Evolutionary conservation across 2,329 filamentous ascomycete species (phyloP), one percentile per base, ranked within the genome.

Genomic region (Neonectria coccinea): DNA sequence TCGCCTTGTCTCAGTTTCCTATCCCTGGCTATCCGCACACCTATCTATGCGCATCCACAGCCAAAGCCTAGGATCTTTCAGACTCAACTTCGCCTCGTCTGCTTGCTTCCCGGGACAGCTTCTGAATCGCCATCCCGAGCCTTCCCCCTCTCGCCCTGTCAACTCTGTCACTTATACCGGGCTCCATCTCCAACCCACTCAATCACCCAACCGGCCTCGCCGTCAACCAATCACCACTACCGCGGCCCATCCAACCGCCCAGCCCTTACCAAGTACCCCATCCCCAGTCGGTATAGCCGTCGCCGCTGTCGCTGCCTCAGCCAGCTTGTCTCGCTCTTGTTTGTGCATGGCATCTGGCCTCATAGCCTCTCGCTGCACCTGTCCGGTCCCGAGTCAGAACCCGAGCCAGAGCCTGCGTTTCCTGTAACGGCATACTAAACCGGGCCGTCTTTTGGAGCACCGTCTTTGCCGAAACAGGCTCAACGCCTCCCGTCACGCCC

Each of bases 161-260:
- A 47, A 57, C 62, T 64, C 29, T 42, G 33, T 41, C 36, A 64
- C 51, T 59, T 64, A 64, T 44, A 59, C 42, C 61, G 61, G 51
- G 51, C 27, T 59, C 61, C 56, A 59, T 61, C 53, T 25, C 47
- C 57, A 60, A 64, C 47, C 57, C 62, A 61, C 62, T 57, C 56
- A 52, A 22, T 50, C 47, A 54, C 22, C 54, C 52, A 56, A 52
- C 53, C 53, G 47, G 57, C 29, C 48, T 64, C 45, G 14, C 56
- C 57, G 52, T 42, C 53, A 54, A 47, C 62, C 62, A 64, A 64
- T 64, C 62, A 61, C 31, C 57, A 60, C 39, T 42, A 11, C 25
- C 39, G 52, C 52, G 41, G 33, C 62, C 45, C 45, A 47, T 56
- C 45, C 45, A 56, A 53, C 56, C 57, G 45, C 31, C 52, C 29